A percentile compares a stretch with the other conserved stretches of the same genome.
phyloP scores from a whole-genome alignment of 176 grass and related monocot species.

The Guadua angustifolia region DNA sequence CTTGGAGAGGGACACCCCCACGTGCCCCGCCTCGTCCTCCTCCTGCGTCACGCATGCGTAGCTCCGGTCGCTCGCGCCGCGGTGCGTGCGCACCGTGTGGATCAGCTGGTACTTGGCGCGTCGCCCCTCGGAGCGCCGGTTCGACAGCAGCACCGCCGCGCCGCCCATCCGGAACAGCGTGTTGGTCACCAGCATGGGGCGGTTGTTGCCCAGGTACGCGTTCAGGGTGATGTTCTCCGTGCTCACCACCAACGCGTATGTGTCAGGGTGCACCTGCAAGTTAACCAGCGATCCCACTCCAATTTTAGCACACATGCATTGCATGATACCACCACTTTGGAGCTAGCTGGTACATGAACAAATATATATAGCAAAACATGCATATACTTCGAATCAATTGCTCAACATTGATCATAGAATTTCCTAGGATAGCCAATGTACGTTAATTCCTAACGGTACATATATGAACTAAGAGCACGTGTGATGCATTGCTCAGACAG shows the following conservation, averaged over 20 bases:
- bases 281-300: too few species aligned
- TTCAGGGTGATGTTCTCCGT: slow-evolving; percentile 96
- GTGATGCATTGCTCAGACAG: too few species aligned
- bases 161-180: slow-evolving; percentile 85
- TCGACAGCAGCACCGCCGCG: slow-evolving; percentile 81
- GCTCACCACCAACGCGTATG: slow-evolving; percentile 84
- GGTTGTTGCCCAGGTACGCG: slow-evolving; percentile 91
- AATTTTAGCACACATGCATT: too few species aligned
- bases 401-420: too few species aligned
- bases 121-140: slow-evolving; percentile 45
- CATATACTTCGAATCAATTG: too few species aligned
- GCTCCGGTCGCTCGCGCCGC: slow-evolving; percentile 68
- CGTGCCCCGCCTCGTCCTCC: slow-evolving; percentile 64
- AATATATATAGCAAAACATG: too few species aligned
- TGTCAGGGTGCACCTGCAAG: slow-evolving; percentile 73
- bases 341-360: too few species aligned
- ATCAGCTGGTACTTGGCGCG: slow-evolving; percentile 86
- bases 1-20: slow-evolving; percentile 84
- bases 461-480: too few species aligned
- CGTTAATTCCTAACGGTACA: too few species aligned
- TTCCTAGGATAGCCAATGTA: too few species aligned
- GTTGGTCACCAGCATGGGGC: slow-evolving; percentile 87
- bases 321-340: too few species aligned
- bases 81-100: slow-evolving; percentile 85
- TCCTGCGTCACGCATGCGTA: slow-evolving; percentile 79